phyloP scores from a whole-genome alignment of 169 alveolate species.

The Cryptosporidium felis region DNA sequence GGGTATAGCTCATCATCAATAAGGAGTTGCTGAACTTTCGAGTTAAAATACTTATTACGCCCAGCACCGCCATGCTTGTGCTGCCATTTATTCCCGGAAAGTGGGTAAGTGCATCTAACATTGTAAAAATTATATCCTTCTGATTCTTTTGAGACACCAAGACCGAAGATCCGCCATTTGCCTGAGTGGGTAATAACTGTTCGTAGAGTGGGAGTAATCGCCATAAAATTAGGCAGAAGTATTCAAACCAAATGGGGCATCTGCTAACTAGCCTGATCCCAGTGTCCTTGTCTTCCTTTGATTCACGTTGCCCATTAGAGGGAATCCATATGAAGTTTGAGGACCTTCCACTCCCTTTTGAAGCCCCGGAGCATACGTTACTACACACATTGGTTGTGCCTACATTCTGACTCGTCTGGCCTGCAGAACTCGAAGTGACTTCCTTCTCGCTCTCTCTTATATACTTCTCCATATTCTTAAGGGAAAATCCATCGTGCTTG shows the following conservation, averaged over 20 bases:
- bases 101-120: conserved; percentile 54
- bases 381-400: neutral
- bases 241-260: conserved; percentile 68
- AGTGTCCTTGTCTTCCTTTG: neutral
- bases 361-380: neutral
- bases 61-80: conserved; percentile 56
- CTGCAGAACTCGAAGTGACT: neutral
- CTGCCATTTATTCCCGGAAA: conserved; percentile 63
- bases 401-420: neutral
- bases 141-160: conserved; percentile 9
- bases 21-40: conserved; percentile 36
- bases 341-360: neutral
- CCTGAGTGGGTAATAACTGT: neutral
- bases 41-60: conserved; percentile 42
- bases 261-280: conserved; percentile 33
- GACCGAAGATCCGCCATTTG: neutral
- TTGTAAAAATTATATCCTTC: conserved; percentile 34
- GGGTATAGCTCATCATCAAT: conserved; percentile 45
- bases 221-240: conserved; percentile 58
- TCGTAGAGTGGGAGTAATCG: conserved; percentile 52
- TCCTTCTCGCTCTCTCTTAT: neutral
- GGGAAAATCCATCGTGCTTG: conserved; percentile 40
- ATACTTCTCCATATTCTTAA: conserved; percentile 56
- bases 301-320: neutral
- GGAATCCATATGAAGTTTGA: conserved; percentile 45